Conservation (phyloP, 495 filamentous ascomycete species). For the Penicillium subrubescens region DNA sequence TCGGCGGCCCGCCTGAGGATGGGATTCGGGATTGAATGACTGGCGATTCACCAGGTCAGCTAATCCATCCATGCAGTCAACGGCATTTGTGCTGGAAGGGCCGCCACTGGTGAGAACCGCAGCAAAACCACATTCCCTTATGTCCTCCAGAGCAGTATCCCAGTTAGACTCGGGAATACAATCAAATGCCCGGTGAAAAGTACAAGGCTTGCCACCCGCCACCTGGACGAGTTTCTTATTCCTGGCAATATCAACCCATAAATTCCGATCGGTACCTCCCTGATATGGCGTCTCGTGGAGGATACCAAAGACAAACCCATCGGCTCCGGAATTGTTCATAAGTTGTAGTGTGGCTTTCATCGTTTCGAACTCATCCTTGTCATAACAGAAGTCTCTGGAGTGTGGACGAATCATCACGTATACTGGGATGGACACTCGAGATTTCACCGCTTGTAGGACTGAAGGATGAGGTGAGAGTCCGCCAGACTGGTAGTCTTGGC, state of each 20-base stretch:
- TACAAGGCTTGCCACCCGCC: slow-evolving; percentile 48
- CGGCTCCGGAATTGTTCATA: slow-evolving; percentile 37
- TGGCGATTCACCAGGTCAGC: slow-evolving; percentile 3
- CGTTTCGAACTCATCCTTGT: slow-evolving; percentile 32
- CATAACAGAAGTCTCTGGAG: slow-evolving; percentile 43
- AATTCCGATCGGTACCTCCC: background rate
- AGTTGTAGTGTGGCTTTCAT: slow-evolving; percentile 43
- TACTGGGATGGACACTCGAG: slow-evolving; percentile 41
- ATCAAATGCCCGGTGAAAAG: slow-evolving; percentile 59
- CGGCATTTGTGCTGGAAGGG: slow-evolving; percentile 20
- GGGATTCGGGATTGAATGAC: background rate
- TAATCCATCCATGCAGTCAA: slow-evolving; percentile 22
- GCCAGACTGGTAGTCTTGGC: slow-evolving; percentile 36
- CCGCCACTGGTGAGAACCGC: slow-evolving; percentile 53
- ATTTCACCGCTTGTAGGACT: slow-evolving; percentile 23
- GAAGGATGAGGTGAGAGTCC: slow-evolving; percentile 26
- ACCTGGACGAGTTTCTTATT: slow-evolving; percentile 42
- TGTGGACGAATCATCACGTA: slow-evolving; percentile 55
- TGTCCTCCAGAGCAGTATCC: slow-evolving; percentile 31
- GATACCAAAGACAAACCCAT: slow-evolving; percentile 56
- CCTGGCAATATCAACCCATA: slow-evolving; percentile 36
- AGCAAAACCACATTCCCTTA: slow-evolving; percentile 46
- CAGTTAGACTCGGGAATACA: slow-evolving; percentile 31
- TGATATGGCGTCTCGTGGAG: slow-evolving; percentile 21
- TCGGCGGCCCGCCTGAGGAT: background rate